These are phyloP conservation scores for Talaromyces wortmannii DNA, from an alignment of 495 filamentous ascomycete genomes.

Conservation along the genomic window DNA sequence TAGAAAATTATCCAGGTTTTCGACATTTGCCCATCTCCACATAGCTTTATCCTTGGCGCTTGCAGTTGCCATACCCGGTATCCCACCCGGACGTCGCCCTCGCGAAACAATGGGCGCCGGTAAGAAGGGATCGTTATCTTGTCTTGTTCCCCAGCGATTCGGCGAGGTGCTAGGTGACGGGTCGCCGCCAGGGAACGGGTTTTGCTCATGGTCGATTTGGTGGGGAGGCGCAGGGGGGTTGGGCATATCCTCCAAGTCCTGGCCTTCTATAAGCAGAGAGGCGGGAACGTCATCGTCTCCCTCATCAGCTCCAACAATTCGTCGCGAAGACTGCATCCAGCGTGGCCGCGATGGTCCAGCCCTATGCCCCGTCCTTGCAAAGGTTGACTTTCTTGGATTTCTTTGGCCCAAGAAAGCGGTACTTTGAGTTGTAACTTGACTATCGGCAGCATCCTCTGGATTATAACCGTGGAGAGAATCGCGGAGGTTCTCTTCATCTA, in stretches of 20 bases:
- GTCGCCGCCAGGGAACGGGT: conserved; percentile 35
- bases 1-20: conserved; percentile 87
- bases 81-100: conserved; percentile 3
- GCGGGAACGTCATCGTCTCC: conserved; percentile 76
- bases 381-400: conserved; percentile 7
- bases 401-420: conserved; percentile 27
- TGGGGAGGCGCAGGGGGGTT: conserved; percentile 31
- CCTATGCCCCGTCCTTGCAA: conserved; percentile 14
- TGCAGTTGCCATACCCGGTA: conserved; percentile 39
- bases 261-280: conserved; percentile 74
- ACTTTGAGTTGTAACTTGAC: conserved; percentile 52
- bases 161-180: conserved; percentile 45
- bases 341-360: conserved; percentile 24
- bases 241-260: conserved; percentile 28
- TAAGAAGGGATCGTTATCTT: conserved; percentile 40
- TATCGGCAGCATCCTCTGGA: conserved; percentile 60
- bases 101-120: conserved; percentile 4
- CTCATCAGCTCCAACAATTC: conserved; percentile 53
- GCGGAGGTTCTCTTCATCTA: conserved; percentile 63
- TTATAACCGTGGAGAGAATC: conserved; percentile 66
- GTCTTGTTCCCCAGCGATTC: conserved; percentile 61
- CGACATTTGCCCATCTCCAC: conserved; percentile 93
- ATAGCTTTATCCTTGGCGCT: conserved; percentile 78
- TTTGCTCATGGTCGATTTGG: conserved; percentile 16
- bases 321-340: conserved; percentile 24